Conservation (phyloP, 305 asterid species). For the Rubia peregrina region DNA sequence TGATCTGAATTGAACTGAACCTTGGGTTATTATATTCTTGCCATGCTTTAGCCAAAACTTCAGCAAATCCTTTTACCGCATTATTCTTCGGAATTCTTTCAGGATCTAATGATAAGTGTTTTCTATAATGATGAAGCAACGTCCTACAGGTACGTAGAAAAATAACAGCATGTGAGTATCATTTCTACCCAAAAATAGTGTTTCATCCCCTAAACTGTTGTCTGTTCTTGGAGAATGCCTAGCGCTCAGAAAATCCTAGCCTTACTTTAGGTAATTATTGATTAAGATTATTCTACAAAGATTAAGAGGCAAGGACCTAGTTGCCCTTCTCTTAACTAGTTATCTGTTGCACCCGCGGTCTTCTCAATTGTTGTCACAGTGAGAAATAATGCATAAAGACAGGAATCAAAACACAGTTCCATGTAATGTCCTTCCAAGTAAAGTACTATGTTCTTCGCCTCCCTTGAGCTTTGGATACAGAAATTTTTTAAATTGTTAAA, state of each 20-base stretch:
- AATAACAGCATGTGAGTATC: not conserved
- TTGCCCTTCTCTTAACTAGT: not conserved
- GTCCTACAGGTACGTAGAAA: slow-evolving; percentile 42
- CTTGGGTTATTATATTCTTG: slow-evolving; percentile 72
- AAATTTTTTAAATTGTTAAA: not conserved
- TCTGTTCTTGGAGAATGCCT: not conserved
- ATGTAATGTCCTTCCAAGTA: not conserved
- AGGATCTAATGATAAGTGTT: slow-evolving; percentile 61
- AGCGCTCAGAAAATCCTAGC: not conserved
- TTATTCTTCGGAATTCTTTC: slow-evolving; percentile 60
- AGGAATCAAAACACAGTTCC: not conserved
- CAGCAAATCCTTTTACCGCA: slow-evolving; percentile 62
- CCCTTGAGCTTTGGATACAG: not conserved
- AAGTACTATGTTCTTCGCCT: not conserved
- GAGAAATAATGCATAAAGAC: not conserved
- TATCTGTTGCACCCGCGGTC: not conserved
- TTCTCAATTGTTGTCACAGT: not conserved
- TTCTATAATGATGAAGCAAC: slow-evolving; percentile 61
- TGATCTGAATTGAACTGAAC: slow-evolving; percentile 29
- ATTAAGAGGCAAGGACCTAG: not conserved
- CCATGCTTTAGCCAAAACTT: slow-evolving; percentile 80
- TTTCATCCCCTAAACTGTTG: not conserved
- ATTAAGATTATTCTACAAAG: not conserved
- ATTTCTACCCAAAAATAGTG: not conserved
- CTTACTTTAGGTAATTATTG: not conserved